These are phyloP conservation scores for Fusarium protoensiforme DNA, from an alignment of 2,329 filamentous ascomycete genomes.

Conservation along the genomic window DNA sequence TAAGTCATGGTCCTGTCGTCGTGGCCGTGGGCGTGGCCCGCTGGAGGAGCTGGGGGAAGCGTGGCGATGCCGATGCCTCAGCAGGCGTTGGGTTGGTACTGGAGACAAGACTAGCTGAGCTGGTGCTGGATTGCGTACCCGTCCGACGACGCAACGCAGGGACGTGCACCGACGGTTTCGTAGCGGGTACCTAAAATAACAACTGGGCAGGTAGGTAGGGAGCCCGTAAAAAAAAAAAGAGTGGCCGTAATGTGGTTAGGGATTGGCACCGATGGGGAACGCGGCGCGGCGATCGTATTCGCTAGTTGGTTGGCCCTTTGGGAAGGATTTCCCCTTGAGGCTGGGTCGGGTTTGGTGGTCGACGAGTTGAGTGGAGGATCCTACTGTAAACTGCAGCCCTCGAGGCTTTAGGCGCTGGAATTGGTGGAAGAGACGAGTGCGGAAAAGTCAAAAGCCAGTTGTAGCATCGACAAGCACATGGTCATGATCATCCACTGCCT, in stretches of 20 bases:
- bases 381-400: not conserved
- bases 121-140: slow-evolving; percentile 27
- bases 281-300: slow-evolving; percentile 39
- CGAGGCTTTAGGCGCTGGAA: slow-evolving; percentile 4
- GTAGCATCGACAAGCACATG: slow-evolving; percentile 23
- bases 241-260: not conserved
- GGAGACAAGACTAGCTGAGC: not conserved
- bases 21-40: slow-evolving; percentile 43
- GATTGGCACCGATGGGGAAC: slow-evolving; percentile 27
- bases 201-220: slow-evolving; percentile 9
- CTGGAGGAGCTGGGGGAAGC: slow-evolving; percentile 21
- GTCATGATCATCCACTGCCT: slow-evolving; percentile 1
- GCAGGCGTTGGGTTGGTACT: no score
- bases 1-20: slow-evolving; percentile 48
- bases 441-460: slow-evolving; percentile 14
- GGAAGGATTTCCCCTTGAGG: slow-evolving; percentile 11
- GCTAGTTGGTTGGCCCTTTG: slow-evolving; percentile 31
- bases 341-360: slow-evolving; percentile 2
- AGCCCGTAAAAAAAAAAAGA: slow-evolving; percentile 7
- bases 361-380: not conserved
- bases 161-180: slow-evolving; percentile 37
- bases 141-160: slow-evolving; percentile 31
- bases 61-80: slow-evolving; percentile 39
- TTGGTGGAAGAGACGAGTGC: slow-evolving; percentile 3
- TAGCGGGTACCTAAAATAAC: slow-evolving; percentile 37